A percentile compares a stretch with the other conserved stretches of the same genome.
Evolutionary conservation across 2,329 filamentous ascomycete species (phyloP).

Genomic region (Stachybotrys elegans): DNA sequence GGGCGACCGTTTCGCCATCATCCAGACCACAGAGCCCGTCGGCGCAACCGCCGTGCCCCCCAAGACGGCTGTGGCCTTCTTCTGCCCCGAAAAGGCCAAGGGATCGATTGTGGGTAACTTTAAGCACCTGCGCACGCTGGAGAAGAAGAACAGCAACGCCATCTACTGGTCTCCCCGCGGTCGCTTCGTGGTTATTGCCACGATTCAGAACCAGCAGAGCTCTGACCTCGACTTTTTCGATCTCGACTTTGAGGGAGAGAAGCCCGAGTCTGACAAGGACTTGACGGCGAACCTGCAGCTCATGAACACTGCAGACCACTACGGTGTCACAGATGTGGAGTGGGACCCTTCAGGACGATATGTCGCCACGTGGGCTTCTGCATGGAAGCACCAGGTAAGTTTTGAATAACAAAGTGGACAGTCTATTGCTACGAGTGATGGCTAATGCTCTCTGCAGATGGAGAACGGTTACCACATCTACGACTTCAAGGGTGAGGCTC

Average conservation of each 20-base stretch:
- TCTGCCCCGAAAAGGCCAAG: conserved; percentile 94
- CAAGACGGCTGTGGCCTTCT: conserved; percentile 94
- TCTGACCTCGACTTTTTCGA: conserved; percentile 98
- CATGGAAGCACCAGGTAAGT: conserved; percentile 93
- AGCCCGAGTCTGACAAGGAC: conserved; percentile 88
- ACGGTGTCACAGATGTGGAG: conserved; percentile 94
- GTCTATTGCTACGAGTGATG: neutral
- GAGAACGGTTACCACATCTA: conserved; percentile 99
- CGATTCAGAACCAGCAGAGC: conserved; percentile 86
- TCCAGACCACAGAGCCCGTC: conserved; percentile 83
- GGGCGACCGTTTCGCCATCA: conserved; percentile 94
- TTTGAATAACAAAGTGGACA: neutral
- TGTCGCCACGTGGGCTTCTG: conserved; percentile 86
- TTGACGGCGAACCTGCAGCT: conserved; percentile 90
- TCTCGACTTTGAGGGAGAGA: conserved; percentile 96
- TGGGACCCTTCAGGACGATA: conserved; percentile 97
- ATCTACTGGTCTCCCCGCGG: conserved; percentile 99
- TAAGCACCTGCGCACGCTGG: conserved; percentile 88
- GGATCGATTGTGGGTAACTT: conserved; percentile 79
- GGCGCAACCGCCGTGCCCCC: conserved; percentile 76
- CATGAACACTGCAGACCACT: conserved; percentile 92
- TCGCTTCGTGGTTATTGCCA: conserved; percentile 90
- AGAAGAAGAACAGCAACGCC: conserved; percentile 99
- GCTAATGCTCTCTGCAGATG: conserved; percentile 57
- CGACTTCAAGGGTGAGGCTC: conserved; percentile 85